Conservation (phyloP, 139 green algal genomes). For the Ulvella scutata region DNA sequence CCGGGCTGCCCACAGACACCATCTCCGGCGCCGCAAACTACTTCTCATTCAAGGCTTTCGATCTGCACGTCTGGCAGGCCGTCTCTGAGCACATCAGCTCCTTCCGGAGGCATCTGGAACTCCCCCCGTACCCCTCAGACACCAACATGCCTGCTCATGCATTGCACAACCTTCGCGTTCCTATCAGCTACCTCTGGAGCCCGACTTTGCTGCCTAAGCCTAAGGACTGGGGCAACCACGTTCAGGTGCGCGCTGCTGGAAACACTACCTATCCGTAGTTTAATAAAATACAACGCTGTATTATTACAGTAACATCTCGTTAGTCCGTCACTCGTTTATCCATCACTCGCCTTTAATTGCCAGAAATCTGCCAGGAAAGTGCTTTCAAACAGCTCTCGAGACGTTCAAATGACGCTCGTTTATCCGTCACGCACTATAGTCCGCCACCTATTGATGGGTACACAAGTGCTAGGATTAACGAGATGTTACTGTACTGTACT, state of each 20-base stretch:
- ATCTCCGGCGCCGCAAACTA: slow-evolving; percentile 19
- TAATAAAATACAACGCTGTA: too few species aligned
- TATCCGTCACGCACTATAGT: too few species aligned
- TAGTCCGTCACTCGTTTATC: too few species aligned
- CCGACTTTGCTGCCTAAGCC: slow-evolving; percentile 34
- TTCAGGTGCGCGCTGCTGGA: slow-evolving; percentile 29
- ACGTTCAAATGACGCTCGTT: too few species aligned
- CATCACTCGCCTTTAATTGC: too few species aligned
- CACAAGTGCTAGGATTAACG: too few species aligned
- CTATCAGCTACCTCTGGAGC: slow-evolving; percentile 37
- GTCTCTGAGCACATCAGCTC: slow-evolving; percentile 17
- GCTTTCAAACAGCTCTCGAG: too few species aligned
- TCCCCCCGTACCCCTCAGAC: neutral
- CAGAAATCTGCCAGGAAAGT: too few species aligned
- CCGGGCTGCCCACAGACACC: neutral
- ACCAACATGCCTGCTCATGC: neutral
- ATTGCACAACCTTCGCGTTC: slow-evolving; percentile 7
- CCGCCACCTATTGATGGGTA: too few species aligned
- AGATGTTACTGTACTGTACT: too few species aligned
- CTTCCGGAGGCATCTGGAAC: slow-evolving; percentile 7
- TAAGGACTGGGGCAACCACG: slow-evolving; percentile 31
- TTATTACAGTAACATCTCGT: too few species aligned
- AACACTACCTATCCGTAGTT: too few species aligned
- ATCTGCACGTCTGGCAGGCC: slow-evolving; percentile 17
- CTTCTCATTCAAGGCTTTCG: slow-evolving; percentile 18